Conservation (phyloP, 179 eudicot genomes). For the Amaranthus tricolor region DNA sequence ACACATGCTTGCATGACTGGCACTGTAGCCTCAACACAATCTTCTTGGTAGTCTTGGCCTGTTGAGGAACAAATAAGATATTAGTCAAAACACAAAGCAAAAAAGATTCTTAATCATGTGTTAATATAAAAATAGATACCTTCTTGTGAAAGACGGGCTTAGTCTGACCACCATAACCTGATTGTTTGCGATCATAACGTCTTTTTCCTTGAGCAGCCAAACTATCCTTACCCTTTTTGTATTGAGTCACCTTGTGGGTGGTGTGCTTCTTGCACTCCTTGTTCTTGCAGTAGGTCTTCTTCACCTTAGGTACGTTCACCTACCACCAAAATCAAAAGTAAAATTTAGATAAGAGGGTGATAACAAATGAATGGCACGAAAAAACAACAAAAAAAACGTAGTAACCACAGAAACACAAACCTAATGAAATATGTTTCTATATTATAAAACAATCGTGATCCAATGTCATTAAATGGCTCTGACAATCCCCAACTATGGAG, state of each 20-base stretch:
- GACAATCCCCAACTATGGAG: too few relatives aligned
- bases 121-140: conserved; percentile 1
- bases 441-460: too few relatives aligned
- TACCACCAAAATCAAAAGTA: not conserved
- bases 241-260: conserved; percentile 34
- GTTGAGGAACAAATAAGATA: not conserved
- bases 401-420: too few relatives aligned
- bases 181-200: conserved; percentile 38
- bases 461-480: too few relatives aligned
- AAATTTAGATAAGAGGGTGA: not conserved
- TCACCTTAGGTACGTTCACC: conserved; percentile 34
- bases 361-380: not conserved
- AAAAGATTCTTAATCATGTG: not conserved
- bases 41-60: conserved; percentile 43
- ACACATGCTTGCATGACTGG: conserved; percentile 39
- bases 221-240: conserved; percentile 40
- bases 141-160: conserved; percentile 41
- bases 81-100: not conserved
- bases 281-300: conserved; percentile 40
- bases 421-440: too few relatives aligned
- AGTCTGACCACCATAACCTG: conserved; percentile 38
- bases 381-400: not conserved
- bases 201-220: conserved; percentile 37
- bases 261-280: conserved; percentile 37
- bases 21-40: conserved; percentile 38